Evolutionary conservation across 2,329 filamentous ascomycete species (phyloP), one percentile per base, ranked within the genome.

Genomic region (Xylariaceae sp.): DNA sequence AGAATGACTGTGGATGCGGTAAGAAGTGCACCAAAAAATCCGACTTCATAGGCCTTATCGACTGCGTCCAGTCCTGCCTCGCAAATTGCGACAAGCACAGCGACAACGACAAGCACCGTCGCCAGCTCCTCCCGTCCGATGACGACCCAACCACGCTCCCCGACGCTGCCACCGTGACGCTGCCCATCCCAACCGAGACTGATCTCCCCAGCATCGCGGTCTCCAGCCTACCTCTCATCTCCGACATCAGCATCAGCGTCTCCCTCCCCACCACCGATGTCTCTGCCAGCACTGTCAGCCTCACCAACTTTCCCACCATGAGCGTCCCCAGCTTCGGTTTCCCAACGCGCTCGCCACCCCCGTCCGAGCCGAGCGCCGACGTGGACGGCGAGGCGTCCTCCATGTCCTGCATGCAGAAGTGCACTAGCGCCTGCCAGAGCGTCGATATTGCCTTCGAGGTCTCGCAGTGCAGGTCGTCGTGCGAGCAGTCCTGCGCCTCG

Each of bases 1-100:
- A 13, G 26, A 2, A 33, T 16, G 33, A 37, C 34, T 53, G 51
- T 19, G 44, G 51, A n/a, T 53, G 51, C 33, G 40, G 44, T 19
- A 13, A 22, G 11, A n/a, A 9, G 3, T 53, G 51, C 34, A 26
- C 41, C 3, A 33, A 38, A 1, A 30, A 42, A 6, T 39, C 45
- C 4, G 47, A 42, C 18, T 39, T 43, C 18, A 40, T 39, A 6
- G 19, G 18, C 11, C 41, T 46, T 26, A 36, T 44, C 32, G n/a
- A 35, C 19, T 52, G 50, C 34, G 39, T 52, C 11, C 17, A 42
- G 9, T 9, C 32, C 7, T 50, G 50, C 19, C 19, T 32, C 3
- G 11, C 19, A 2, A 16, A 15, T 19, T 34, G 32, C 32, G n/a
- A 12, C 19, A 17, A 35, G 33, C 33, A 9, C 15, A 12, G 7